Evolutionary conservation across 345 rosid genomes (phyloP).

Genomic region (Lumnitzera littorea): DNA sequence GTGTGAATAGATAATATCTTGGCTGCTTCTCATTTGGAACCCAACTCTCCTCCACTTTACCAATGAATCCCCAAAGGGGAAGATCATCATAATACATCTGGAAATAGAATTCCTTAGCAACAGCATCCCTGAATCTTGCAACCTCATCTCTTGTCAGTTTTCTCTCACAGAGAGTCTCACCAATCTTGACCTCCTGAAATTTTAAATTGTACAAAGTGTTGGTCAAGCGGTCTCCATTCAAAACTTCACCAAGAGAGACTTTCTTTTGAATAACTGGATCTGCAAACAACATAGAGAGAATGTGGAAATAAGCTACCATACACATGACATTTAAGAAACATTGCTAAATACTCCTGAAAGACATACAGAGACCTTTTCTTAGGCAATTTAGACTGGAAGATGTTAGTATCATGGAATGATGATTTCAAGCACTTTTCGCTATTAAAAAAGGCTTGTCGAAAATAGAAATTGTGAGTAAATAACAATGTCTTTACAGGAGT

Average conservation of each 20-base stretch:
- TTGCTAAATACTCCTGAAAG: too few species aligned
- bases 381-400: too few species aligned
- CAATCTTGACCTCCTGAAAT: conserved; percentile 40
- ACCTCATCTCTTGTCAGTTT: conserved; percentile 41
- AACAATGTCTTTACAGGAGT: too few species aligned
- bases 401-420: too few species aligned
- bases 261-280: conserved; percentile 44
- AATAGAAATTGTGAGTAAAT: too few species aligned
- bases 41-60: conserved; percentile 56
- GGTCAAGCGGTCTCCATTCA: conserved; percentile 68
- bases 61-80: conserved; percentile 87
- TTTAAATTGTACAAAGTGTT: conserved; percentile 43
- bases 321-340: too few species aligned
- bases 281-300: conserved; percentile 23
- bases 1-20: conserved; percentile 61
- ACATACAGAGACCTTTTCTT: too few species aligned
- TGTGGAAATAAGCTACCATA: not conserved
- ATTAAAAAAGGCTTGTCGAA: too few species aligned
- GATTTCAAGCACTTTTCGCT: too few species aligned
- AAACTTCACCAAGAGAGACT: conserved; percentile 75
- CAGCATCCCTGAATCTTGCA: conserved; percentile 43
- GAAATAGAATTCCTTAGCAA: conserved; percentile 65
- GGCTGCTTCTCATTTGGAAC: conserved; percentile 15
- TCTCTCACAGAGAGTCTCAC: conserved; percentile 34
- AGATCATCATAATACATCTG: conserved; percentile 87